phyloP scores from a whole-genome alignment of 2,329 filamentous ascomycete genomes.

The Botrytis medusae region DNA sequence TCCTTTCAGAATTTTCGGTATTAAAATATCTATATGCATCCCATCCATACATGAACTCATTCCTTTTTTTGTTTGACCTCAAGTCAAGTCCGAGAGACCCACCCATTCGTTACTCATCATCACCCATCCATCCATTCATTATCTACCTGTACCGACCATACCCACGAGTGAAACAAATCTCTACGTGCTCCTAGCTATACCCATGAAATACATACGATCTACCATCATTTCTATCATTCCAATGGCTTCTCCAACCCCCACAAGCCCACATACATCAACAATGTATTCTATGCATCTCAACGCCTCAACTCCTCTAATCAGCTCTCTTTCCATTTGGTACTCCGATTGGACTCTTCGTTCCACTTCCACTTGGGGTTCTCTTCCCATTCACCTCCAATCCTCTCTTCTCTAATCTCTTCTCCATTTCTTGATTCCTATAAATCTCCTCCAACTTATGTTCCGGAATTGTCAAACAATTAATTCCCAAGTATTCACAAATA shows the following conservation, averaged over 20 bases:
- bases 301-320: slow-evolving; percentile 27
- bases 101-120: neutral
- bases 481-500: slow-evolving; percentile 89
- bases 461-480: slow-evolving; percentile 90
- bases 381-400: slow-evolving; percentile 12
- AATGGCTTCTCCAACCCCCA: neutral
- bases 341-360: slow-evolving; percentile 27
- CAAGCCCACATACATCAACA: neutral
- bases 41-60: neutral
- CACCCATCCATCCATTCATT: neutral
- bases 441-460: slow-evolving; percentile 47
- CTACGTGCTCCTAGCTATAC: neutral
- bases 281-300: neutral
- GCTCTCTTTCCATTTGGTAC: slow-evolving; percentile 33
- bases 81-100: neutral
- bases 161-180: neutral
- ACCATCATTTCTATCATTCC: neutral
- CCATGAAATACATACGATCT: neutral
- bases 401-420: slow-evolving; percentile 28
- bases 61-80: neutral
- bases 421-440: slow-evolving; percentile 24
- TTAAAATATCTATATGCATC: neutral
- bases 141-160: neutral
- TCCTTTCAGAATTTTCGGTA: neutral
- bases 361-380: slow-evolving; percentile 31